These are phyloP conservation scores for Penicillium subrubescens DNA, from an alignment of 495 filamentous ascomycete species.

Conservation along the genomic window DNA sequence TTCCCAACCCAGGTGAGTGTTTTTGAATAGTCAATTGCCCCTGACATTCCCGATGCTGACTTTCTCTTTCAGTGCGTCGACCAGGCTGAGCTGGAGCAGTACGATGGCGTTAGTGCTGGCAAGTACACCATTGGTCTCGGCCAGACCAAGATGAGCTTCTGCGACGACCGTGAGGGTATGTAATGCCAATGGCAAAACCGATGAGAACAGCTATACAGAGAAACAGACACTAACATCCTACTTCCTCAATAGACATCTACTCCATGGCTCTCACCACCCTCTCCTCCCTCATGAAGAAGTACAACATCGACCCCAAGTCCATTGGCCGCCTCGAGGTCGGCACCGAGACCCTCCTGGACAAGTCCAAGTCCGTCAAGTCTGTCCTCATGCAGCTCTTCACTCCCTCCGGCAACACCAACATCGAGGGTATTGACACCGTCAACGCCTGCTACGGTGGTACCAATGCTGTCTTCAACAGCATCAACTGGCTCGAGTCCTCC, in stretches of 20 bases:
- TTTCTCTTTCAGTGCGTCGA: slow-evolving; percentile 77
- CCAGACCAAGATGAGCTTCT: slow-evolving; percentile 99
- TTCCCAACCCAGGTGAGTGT: slow-evolving; percentile 87
- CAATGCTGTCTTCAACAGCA: slow-evolving; percentile 93
- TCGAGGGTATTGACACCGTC: slow-evolving; percentile 94
- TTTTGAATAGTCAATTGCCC: not conserved
- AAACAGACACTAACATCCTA: not conserved
- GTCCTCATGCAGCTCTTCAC: slow-evolving; percentile 97
- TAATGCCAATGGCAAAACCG: slow-evolving; percentile 12
- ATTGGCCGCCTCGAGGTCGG: slow-evolving; percentile 96
- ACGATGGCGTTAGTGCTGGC: slow-evolving; percentile 90
- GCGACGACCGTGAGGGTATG: slow-evolving; percentile 96
- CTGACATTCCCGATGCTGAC: slow-evolving; percentile 21
- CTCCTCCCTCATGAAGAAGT: slow-evolving; percentile 87
- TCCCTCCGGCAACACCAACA: slow-evolving; percentile 80
- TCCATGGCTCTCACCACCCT: slow-evolving; percentile 88
- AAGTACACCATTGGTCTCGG: slow-evolving; percentile 99
- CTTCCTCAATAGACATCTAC: slow-evolving; percentile 79
- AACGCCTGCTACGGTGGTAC: slow-evolving; percentile 99
- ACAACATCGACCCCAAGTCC: slow-evolving; percentile 85
- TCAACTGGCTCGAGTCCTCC: slow-evolving; percentile 98
- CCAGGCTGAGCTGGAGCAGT: slow-evolving; percentile 93
- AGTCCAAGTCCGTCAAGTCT: slow-evolving; percentile 99
- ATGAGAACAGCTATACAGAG: not conserved
- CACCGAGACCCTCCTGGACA: slow-evolving; percentile 97